These are phyloP conservation scores for Thalassiosira oceanica DNA, from an alignment of 352 stramenopile species.

Conservation along the genomic window DNA sequence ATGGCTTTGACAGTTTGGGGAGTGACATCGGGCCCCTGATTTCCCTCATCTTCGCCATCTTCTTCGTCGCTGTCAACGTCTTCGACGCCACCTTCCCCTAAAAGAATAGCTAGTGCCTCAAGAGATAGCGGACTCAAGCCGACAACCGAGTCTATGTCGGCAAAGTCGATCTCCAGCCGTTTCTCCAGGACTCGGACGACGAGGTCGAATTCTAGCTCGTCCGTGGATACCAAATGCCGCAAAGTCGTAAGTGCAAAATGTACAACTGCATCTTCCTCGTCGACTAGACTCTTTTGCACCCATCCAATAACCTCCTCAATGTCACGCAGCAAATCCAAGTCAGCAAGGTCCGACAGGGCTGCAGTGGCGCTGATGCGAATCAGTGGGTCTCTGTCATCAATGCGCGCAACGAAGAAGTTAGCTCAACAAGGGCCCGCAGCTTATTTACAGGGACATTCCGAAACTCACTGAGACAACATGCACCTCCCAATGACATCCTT, in stretches of 20 bases:
- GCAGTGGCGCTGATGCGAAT: conserved; percentile 61
- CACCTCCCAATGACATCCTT: conserved; percentile 55
- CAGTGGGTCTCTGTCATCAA: conserved; percentile 33
- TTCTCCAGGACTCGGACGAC: conserved; percentile 73
- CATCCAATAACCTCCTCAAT: conserved; percentile 64
- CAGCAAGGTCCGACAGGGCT: conserved; percentile 56
- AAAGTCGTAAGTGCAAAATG: conserved; percentile 63
- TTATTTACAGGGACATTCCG: background rate
- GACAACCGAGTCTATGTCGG: conserved; percentile 35
- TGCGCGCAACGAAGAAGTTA: background rate
- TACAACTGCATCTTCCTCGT: conserved; percentile 49
- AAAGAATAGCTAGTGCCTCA: conserved; percentile 58
- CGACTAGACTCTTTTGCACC: conserved; percentile 57
- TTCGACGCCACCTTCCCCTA: conserved; percentile 61
- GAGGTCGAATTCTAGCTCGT: conserved; percentile 73
- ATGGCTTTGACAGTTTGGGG: conserved; percentile 31
- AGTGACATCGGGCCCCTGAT: conserved; percentile 15
- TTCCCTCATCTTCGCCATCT: conserved; percentile 28
- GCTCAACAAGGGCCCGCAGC: background rate
- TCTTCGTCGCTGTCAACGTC: conserved; percentile 43
- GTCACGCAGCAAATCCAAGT: conserved; percentile 67
- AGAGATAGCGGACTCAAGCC: conserved; percentile 40
- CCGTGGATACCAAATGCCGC: conserved; percentile 57
- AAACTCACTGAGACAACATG: conserved; percentile 36
- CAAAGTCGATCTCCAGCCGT: conserved; percentile 43